phyloP scores from a whole-genome alignment of 179 eudicot genomes.

The Amaranthus tricolor region DNA sequence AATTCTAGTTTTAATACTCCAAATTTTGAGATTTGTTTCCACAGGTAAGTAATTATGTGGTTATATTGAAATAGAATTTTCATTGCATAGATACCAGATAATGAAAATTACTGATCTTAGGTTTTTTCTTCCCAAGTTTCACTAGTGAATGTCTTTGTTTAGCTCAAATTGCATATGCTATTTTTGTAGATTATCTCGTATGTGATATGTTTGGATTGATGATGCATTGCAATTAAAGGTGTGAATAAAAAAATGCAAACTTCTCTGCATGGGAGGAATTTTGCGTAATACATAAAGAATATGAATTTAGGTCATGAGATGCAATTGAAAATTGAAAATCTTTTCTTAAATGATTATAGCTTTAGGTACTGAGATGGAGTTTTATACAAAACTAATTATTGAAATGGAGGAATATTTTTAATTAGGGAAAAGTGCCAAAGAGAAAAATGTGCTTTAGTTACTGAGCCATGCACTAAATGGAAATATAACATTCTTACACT shows the following conservation, averaged over 20 bases:
- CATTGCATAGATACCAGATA: not conserved
- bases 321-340: not conserved
- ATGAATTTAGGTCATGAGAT: not conserved
- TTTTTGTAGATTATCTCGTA: not conserved
- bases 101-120: not conserved
- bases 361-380: not conserved
- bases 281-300: too few species aligned
- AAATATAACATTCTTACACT: not conserved
- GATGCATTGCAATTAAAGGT: not conserved
- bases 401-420: not conserved
- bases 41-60: conserved; percentile 50
- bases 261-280: not conserved
- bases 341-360: not conserved
- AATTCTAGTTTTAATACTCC: conserved; percentile 47
- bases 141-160: not conserved
- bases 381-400: not conserved
- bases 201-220: not conserved
- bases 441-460: not conserved
- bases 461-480: not conserved
- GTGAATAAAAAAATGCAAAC: not conserved
- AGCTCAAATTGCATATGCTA: not conserved
- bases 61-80: not conserved
- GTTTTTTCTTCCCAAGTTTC: too few species aligned
- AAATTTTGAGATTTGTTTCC: conserved; percentile 74
- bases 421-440: not conserved